Evolutionary conservation across 1,139 yeast genomes (phyloP).

Genomic region (Candida sojae): DNA sequence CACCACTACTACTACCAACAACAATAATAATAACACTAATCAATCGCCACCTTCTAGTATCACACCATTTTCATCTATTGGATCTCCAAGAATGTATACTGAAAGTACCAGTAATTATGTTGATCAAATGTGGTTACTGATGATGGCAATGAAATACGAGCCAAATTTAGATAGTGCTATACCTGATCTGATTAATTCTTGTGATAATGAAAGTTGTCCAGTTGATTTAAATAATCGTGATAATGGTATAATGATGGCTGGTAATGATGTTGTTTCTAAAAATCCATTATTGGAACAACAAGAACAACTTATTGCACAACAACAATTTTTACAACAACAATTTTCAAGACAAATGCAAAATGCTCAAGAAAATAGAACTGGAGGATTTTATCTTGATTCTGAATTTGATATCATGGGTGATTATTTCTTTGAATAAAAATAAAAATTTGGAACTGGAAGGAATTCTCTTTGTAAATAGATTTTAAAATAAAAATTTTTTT

Average conservation of each 20-base stretch:
- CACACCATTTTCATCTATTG: slow-evolving; percentile 14
- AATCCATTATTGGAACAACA: slow-evolving; percentile 1
- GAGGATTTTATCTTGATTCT: slow-evolving; percentile 5
- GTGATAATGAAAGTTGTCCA: neutral
- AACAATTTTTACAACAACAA: slow-evolving; percentile 2
- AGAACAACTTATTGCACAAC: slow-evolving; percentile 1
- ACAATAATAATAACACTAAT: neutral
- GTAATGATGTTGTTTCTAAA: neutral
- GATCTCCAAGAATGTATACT: slow-evolving; percentile 23
- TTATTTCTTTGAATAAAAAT: slow-evolving; percentile 1
- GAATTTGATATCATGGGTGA: slow-evolving; percentile 9
- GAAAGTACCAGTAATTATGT: slow-evolving; percentile 33
- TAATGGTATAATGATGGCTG: neutral
- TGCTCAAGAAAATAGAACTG: neutral
- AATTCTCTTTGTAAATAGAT: neutral
- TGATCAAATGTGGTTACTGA: slow-evolving; percentile 43
- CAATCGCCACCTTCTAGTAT: neutral
- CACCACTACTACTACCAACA: neutral
- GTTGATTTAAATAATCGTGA: slow-evolving; percentile 3
- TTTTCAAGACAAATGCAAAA: slow-evolving; percentile 1
- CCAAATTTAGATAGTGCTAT: neutral
- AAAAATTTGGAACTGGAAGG: too few species aligned
- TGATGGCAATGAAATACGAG: slow-evolving; percentile 34
- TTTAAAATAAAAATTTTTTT: too few species aligned
- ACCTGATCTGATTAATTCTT: neutral